These are phyloP conservation scores for Colletotrichum neosansevieriae DNA, from an alignment of 2,329 filamentous ascomycete species.

Conservation along the genomic window DNA sequence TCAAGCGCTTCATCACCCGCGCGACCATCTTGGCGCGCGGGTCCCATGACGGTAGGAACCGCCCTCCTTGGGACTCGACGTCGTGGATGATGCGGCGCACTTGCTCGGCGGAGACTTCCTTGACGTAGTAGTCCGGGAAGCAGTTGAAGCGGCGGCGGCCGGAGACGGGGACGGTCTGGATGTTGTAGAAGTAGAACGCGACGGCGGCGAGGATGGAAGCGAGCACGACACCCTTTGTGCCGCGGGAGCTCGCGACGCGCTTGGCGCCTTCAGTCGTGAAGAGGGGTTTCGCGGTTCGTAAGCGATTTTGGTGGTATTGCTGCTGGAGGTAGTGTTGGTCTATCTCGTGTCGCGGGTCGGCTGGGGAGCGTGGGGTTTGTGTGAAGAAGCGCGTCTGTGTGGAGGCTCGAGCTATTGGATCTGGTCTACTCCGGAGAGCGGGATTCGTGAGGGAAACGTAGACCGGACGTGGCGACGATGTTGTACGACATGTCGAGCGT, in stretches of 20 bases:
- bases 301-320: slow-evolving; percentile 36
- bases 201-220: slow-evolving; percentile 58
- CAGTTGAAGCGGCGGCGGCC: slow-evolving; percentile 81
- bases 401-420: neutral
- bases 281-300: slow-evolving; percentile 50
- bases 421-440: neutral
- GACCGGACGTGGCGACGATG: slow-evolving; percentile 7
- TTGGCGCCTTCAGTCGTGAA: slow-evolving; percentile 49
- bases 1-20: slow-evolving; percentile 73
- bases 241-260: slow-evolving; percentile 46
- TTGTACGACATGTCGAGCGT: slow-evolving; percentile 11
- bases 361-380: slow-evolving; percentile 32
- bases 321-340: slow-evolving; percentile 24
- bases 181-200: slow-evolving; percentile 74
- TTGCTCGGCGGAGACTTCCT: slow-evolving; percentile 63
- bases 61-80: slow-evolving; percentile 62
- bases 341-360: slow-evolving; percentile 27
- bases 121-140: slow-evolving; percentile 67
- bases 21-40: slow-evolving; percentile 67
- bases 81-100: slow-evolving; percentile 69
- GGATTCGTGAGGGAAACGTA: too few species aligned
- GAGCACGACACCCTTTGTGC: slow-evolving; percentile 55
- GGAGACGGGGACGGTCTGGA: slow-evolving; percentile 79
- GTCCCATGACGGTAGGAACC: slow-evolving; percentile 71
- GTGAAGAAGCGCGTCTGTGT: slow-evolving; percentile 43